A percentile compares a stretch with the other conserved stretches of the same genome.
Evolutionary conservation across 2,329 filamentous ascomycete genomes (phyloP).

Genomic region (Fusarium sp.): DNA sequence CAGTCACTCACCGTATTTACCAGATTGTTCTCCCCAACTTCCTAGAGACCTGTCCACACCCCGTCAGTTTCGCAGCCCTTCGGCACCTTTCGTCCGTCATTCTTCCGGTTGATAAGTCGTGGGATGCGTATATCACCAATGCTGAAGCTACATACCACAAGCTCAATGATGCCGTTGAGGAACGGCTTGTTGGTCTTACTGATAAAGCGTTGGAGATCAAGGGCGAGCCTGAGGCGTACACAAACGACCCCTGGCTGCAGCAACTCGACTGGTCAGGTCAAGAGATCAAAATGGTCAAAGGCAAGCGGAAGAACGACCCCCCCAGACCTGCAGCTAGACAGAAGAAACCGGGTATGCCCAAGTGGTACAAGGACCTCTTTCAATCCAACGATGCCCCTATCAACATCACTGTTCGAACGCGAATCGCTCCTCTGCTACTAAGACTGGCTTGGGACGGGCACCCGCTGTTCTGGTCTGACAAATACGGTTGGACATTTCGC

Average conservation of each 20-base stretch:
- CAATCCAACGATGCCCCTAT: conserved; percentile 73
- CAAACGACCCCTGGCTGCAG: conserved; percentile 86
- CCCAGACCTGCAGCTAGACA: conserved; percentile 81
- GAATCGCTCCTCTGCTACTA: conserved; percentile 85
- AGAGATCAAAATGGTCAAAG: conserved; percentile 89
- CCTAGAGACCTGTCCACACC: conserved; percentile 89
- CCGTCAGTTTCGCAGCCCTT: conserved; percentile 94
- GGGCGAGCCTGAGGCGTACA: conserved; percentile 72
- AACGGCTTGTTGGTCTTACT: conserved; percentile 76
- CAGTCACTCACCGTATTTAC: conserved; percentile 93
- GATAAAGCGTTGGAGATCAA: conserved; percentile 82
- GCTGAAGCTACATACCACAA: conserved; percentile 86
- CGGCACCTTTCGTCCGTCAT: conserved; percentile 95
- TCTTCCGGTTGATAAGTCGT: conserved; percentile 85
- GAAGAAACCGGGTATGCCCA: conserved; percentile 93
- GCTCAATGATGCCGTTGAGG: conserved; percentile 79
- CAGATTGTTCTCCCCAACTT: conserved; percentile 93
- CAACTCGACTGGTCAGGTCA: conserved; percentile 97
- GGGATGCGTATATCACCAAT: conserved; percentile 84
- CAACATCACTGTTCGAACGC: conserved; percentile 82
- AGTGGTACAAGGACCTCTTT: conserved; percentile 96
- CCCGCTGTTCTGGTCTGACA: conserved; percentile 92
- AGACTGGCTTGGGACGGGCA: conserved; percentile 88
- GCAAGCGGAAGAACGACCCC: conserved; percentile 85
- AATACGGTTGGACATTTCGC: conserved; percentile 91